phyloP scores from a whole-genome alignment of 2,329 filamentous ascomycete genomes.

The Drechslerella dactyloides region DNA sequence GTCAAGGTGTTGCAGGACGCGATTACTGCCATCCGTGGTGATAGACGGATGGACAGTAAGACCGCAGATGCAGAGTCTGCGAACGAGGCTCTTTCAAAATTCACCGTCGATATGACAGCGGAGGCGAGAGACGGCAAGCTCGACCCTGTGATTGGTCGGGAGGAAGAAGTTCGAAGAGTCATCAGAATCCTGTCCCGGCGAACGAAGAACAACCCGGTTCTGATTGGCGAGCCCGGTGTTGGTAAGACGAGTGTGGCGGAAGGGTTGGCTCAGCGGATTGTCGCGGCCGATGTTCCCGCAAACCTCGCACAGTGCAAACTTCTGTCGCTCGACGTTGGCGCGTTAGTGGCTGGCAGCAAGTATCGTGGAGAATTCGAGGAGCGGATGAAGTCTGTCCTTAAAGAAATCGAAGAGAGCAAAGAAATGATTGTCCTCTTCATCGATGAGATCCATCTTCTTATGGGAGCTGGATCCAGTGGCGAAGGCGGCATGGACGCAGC shows the following conservation, averaged over 20 bases:
- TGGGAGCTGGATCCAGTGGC: slow-evolving; percentile 92
- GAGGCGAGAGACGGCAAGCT: slow-evolving; percentile 97
- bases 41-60: slow-evolving; percentile 91
- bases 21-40: slow-evolving; percentile 89
- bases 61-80: slow-evolving; percentile 84
- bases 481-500: slow-evolving; percentile 99
- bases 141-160: slow-evolving; percentile 93
- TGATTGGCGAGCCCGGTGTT: slow-evolving; percentile 97
- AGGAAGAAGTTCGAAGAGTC: slow-evolving; percentile 92
- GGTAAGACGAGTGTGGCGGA: slow-evolving; percentile 98
- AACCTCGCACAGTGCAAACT: slow-evolving; percentile 88
- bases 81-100: slow-evolving; percentile 96
- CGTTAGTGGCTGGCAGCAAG: slow-evolving; percentile 95
- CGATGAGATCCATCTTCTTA: slow-evolving; percentile 97
- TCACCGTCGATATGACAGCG: slow-evolving; percentile 97
- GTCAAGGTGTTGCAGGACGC: slow-evolving; percentile 87
- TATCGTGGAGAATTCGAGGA: slow-evolving; percentile 99
- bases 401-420: slow-evolving; percentile 92
- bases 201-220: slow-evolving; percentile 98
- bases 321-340: slow-evolving; percentile 92
- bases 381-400: slow-evolving; percentile 97
- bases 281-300: slow-evolving; percentile 94
- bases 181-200: slow-evolving; percentile 88
- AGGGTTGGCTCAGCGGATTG: slow-evolving; percentile 90
- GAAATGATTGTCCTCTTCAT: slow-evolving; percentile 98